phyloP scores from a whole-genome alignment of 1,284 basidiomycete species.

The Tilletia walkeri region DNA sequence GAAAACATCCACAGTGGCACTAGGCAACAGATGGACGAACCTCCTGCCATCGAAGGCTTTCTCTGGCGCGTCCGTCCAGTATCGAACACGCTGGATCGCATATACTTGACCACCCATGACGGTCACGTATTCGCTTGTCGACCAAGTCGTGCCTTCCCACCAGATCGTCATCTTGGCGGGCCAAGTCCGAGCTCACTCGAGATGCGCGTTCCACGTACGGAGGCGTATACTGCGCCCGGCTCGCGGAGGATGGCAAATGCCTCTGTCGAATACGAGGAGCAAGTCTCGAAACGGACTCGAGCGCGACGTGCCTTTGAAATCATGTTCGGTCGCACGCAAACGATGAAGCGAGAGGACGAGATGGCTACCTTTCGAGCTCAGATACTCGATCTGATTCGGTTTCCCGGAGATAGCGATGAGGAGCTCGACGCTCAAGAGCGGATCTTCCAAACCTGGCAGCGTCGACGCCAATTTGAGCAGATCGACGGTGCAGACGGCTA shows the following conservation, averaged over 20 bases:
- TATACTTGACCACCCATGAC: constrained; percentile 73
- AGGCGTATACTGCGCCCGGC: constrained; percentile 18
- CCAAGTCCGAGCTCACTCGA: constrained; percentile 24
- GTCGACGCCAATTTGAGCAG: constrained; percentile 66
- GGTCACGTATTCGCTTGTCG: constrained; percentile 69
- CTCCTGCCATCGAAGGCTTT: constrained; percentile 75
- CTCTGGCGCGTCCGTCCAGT: constrained; percentile 67
- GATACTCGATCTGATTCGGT: constrained; percentile 39
- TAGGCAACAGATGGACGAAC: constrained; percentile 66
- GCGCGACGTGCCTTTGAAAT: constrained; percentile 26
- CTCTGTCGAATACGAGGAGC: constrained; percentile 2
- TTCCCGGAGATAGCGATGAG: constrained; percentile 33
- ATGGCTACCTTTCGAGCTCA: constrained; percentile 54
- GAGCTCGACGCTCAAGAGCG: constrained; percentile 37
- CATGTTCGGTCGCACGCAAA: constrained; percentile 32
- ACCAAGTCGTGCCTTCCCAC: constrained; percentile 65
- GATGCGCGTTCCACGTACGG: constrained; percentile 30
- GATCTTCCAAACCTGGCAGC: constrained; percentile 43
- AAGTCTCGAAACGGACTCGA: background rate
- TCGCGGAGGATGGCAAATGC: background rate
- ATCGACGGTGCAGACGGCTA: constrained; percentile 68
- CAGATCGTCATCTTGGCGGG: constrained; percentile 61
- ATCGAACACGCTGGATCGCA: constrained; percentile 63
- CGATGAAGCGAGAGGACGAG: constrained; percentile 42
- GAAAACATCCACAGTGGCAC: constrained; percentile 63